These are phyloP conservation scores for Huntiella abstrusa DNA, from an alignment of 2,329 filamentous ascomycete species.

Conservation along the genomic window DNA sequence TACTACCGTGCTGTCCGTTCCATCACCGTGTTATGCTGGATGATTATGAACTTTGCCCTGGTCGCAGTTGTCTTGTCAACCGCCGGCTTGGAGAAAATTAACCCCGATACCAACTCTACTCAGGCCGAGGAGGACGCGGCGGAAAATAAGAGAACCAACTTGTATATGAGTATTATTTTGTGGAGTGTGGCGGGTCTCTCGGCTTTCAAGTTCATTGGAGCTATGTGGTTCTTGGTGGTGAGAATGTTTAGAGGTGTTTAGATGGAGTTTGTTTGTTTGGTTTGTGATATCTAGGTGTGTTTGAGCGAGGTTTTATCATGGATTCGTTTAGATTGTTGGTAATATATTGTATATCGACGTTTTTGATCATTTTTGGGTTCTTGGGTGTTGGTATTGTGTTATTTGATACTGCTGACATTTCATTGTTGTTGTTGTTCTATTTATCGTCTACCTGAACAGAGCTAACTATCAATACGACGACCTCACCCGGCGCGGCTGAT, in stretches of 20 bases:
- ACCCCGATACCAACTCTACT: conserved; percentile 22
- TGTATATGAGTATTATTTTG: conserved; percentile 73
- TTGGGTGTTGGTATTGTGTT: no score
- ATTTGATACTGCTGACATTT: no score
- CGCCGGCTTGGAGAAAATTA: conserved; percentile 58
- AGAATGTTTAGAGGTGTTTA: conserved; percentile 62
- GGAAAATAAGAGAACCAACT: conserved; percentile 41
- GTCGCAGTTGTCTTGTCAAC: conserved; percentile 72
- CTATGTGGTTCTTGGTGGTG: conserved; percentile 81
- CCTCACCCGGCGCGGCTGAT: no score
- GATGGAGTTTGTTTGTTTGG: not conserved
- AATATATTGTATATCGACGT: no score
- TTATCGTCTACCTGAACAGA: no score
- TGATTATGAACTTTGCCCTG: conserved; percentile 85
- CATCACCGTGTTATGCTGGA: conserved; percentile 83
- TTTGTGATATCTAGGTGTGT: not conserved
- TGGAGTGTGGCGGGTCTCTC: conserved; percentile 78
- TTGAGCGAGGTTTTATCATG: not conserved
- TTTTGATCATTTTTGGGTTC: no score
- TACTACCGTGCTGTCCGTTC: conserved; percentile 96
- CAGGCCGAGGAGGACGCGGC: conserved; percentile 17
- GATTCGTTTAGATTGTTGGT: not conserved
- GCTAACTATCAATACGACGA: no score
- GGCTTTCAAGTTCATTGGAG: conserved; percentile 71
- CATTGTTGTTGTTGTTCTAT: no score